Evolutionary conservation across 805 yeast species (phyloP).

Genomic region (Tetrapisispora phaffii): DNA sequence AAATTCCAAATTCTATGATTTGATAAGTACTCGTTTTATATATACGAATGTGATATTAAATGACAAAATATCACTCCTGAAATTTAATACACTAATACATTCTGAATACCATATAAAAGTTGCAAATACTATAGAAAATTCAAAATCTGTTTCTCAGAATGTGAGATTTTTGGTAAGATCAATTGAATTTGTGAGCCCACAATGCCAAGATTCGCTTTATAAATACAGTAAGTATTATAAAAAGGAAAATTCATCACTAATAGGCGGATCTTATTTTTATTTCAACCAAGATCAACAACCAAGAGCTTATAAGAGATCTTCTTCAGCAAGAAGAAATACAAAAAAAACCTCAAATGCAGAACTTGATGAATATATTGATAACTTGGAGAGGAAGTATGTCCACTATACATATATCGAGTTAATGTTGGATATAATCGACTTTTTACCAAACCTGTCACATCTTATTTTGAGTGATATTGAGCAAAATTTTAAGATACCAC

Average conservation of each 20-base stretch:
- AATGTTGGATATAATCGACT: constrained; percentile 35
- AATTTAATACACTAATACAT: constrained; percentile 26
- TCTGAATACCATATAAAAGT: constrained; percentile 20
- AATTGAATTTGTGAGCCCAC: constrained; percentile 25
- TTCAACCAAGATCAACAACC: not conserved
- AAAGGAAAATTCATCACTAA: constrained; percentile 11
- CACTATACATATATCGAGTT: constrained; percentile 29
- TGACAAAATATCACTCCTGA: constrained; percentile 20
- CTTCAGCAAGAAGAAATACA: constrained; percentile 3
- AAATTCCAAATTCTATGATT: constrained; percentile 16
- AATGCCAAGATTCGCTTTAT: constrained; percentile 27
- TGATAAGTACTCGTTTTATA: constrained; percentile 20
- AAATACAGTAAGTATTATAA: constrained; percentile 25
- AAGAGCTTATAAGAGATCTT: constrained; percentile 6
- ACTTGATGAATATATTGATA: constrained; percentile 7
- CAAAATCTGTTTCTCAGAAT: constrained; percentile 11
- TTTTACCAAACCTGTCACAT: constrained; percentile 37
- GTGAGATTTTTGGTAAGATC: constrained; percentile 21
- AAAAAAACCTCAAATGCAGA: not conserved
- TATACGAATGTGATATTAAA: constrained; percentile 20
- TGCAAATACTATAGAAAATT: constrained; percentile 5
- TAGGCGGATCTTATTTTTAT: constrained; percentile 22
- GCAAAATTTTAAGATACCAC: constrained; percentile 44
- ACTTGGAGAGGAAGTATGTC: constrained; percentile 16
- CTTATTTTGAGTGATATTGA: constrained; percentile 38